Evolutionary conservation across 345 rosid genomes (phyloP).

Genomic region (Odontarrhena argentea): DNA sequence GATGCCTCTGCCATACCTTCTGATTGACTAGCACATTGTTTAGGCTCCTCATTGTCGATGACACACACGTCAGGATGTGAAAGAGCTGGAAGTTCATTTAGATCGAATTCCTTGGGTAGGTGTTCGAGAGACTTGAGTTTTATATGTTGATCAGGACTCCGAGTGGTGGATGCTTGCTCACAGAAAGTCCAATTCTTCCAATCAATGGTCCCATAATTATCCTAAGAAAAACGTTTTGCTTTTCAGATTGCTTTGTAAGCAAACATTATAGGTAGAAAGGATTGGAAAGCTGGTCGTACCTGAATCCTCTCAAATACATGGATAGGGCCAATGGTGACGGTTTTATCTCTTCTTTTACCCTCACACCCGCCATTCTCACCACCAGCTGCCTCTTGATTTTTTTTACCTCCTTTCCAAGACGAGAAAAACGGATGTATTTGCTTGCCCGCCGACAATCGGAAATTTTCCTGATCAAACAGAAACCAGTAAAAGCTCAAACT

Average conservation of each 20-base stretch:
- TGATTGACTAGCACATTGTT: slow-evolving; percentile 40
- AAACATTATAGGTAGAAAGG: not conserved
- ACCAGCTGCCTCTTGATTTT: slow-evolving; percentile 48
- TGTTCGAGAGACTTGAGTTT: slow-evolving; percentile 41
- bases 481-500: slow-evolving; percentile 22
- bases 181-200: slow-evolving; percentile 75
- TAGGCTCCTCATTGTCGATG: slow-evolving; percentile 37
- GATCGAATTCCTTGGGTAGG: slow-evolving; percentile 42
- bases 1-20: slow-evolving; percentile 39
- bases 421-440: slow-evolving; percentile 87
- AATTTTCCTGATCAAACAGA: slow-evolving; percentile 70
- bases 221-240: slow-evolving; percentile 42
- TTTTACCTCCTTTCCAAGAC: slow-evolving; percentile 55
- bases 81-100: slow-evolving; percentile 44
- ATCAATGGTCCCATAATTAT: slow-evolving; percentile 53
- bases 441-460: slow-evolving; percentile 64
- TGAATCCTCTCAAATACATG: slow-evolving; percentile 76
- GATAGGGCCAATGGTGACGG: slow-evolving; percentile 62
- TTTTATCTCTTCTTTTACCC: slow-evolving; percentile 41
- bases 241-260: slow-evolving; percentile 8
- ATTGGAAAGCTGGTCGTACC: slow-evolving; percentile 44
- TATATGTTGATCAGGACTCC: slow-evolving; percentile 31
- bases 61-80: slow-evolving; percentile 34
- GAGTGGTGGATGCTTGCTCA: slow-evolving; percentile 41
- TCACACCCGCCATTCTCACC: slow-evolving; percentile 35